A percentile compares a stretch with the other conserved stretches of the same genome.
Evolutionary conservation across 2,329 filamentous ascomycete genomes (phyloP).

Genomic region (Talaromyces rugulosus): DNA sequence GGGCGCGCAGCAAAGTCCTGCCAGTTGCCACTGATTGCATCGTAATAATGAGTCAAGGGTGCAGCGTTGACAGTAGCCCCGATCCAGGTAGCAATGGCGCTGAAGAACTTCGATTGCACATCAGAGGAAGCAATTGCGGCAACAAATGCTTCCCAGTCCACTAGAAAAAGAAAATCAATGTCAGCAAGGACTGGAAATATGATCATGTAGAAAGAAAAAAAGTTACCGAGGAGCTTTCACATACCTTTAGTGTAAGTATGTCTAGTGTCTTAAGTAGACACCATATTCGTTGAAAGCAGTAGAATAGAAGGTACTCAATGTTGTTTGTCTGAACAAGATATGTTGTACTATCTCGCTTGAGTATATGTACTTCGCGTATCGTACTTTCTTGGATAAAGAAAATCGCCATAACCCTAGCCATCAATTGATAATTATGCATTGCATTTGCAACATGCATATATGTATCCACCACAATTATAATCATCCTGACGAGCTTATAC

Average conservation of each 20-base stretch:
- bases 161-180: constrained; percentile 12
- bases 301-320: constrained; percentile 50
- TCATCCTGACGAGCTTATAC: too few species aligned
- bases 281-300: constrained; percentile 47
- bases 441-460: too few species aligned
- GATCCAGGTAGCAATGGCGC: constrained; percentile 45
- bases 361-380: too few species aligned
- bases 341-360: too few species aligned
- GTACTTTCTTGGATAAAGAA: too few species aligned
- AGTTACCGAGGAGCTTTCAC: not conserved
- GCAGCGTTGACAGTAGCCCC: constrained; percentile 44
- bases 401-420: too few species aligned
- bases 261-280: constrained; percentile 49
- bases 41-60: constrained; percentile 50
- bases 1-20: constrained; percentile 47
- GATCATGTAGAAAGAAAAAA: too few species aligned
- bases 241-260: constrained; percentile 46
- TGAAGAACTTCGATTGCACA: constrained; percentile 46
- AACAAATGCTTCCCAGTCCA: constrained; percentile 51
- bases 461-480: too few species aligned
- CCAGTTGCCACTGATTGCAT: constrained; percentile 41
- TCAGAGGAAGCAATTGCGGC: constrained; percentile 42
- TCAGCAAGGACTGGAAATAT: too few species aligned
- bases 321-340: too few species aligned
- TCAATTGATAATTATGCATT: too few species aligned